These are phyloP conservation scores for Eucalyptus tenuipes DNA, from an alignment of 345 rosid species.

Conservation along the genomic window DNA sequence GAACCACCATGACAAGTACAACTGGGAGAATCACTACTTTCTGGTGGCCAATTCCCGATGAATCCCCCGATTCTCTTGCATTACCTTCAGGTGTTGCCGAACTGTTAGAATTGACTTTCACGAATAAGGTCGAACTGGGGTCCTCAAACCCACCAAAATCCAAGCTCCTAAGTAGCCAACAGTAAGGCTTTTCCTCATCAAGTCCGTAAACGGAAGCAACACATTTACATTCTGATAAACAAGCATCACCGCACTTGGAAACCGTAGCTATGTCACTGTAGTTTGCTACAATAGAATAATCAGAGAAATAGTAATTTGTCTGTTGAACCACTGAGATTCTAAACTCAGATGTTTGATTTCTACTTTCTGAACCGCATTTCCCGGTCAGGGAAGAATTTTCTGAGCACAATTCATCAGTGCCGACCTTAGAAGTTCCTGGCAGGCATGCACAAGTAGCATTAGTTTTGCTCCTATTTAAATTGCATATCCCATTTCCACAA, in stretches of 20 bases:
- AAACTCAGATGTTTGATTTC: constrained; percentile 16
- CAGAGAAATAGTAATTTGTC: constrained; percentile 68
- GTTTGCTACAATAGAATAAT: constrained; percentile 46
- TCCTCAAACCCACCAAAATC: constrained; percentile 81
- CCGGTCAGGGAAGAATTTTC: constrained; percentile 30
- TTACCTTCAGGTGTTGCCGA: constrained; percentile 1
- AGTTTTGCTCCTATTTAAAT: constrained; percentile 52
- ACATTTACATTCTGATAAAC: constrained; percentile 70
- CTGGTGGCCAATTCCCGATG: background rate
- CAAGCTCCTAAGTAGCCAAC: constrained; percentile 67
- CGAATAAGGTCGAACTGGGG: constrained; percentile 64
- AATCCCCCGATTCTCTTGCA: background rate
- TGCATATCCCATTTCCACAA: constrained; percentile 82
- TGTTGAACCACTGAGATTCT: constrained; percentile 55
- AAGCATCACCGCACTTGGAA: constrained; percentile 60
- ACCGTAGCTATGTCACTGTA: constrained; percentile 48
- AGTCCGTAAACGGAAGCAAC: constrained; percentile 84
- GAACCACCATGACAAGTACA: constrained; percentile 44
- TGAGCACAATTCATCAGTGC: constrained; percentile 22
- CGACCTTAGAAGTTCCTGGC: constrained; percentile 45
- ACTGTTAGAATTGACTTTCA: constrained; percentile 42
- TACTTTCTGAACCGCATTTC: constrained; percentile 21
- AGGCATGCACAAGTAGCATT: constrained; percentile 67
- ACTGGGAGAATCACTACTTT: constrained; percentile 55
- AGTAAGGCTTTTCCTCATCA: constrained; percentile 79